Conservation (phyloP, 164 flowering plant genomes). For the Macadamia integrifolia region DNA sequence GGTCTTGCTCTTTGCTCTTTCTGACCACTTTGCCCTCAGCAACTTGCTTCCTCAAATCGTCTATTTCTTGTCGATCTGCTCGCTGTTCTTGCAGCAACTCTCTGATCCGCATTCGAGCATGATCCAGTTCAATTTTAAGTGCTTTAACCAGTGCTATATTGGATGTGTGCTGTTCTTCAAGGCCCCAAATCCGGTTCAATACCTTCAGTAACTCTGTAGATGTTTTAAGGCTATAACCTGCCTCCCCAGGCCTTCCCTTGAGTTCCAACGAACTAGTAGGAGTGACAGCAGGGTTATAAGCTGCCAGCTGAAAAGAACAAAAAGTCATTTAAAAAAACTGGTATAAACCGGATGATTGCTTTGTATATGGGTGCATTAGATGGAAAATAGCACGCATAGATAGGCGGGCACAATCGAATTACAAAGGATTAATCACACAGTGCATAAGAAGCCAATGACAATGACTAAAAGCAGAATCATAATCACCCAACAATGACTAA, state of each 20-base stretch:
- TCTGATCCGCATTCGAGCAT: slow-evolving; percentile 37
- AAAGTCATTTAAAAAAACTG: background rate
- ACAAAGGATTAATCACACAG: too few relatives aligned
- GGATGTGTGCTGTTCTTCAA: slow-evolving; percentile 76
- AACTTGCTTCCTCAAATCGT: slow-evolving; percentile 54
- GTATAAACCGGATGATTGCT: background rate
- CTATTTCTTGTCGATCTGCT: slow-evolving; percentile 43
- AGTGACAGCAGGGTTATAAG: slow-evolving; percentile 53
- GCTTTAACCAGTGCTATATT: slow-evolving; percentile 52
- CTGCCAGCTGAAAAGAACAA: slow-evolving; percentile 41
- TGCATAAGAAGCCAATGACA: too few relatives aligned
- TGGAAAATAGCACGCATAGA: background rate
- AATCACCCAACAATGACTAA: too few relatives aligned
- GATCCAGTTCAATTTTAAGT: slow-evolving; percentile 54
- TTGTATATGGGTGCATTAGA: background rate
- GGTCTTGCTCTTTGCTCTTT: slow-evolving; percentile 58
- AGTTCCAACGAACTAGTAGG: slow-evolving; percentile 53
- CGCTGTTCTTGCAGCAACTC: slow-evolving; percentile 50
- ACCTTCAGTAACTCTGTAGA: slow-evolving; percentile 75
- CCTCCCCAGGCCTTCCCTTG: slow-evolving; percentile 37
- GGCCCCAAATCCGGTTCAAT: slow-evolving; percentile 72
- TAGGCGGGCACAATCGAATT: too few relatives aligned
- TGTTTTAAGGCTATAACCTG: slow-evolving; percentile 54
- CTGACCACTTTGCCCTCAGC: slow-evolving; percentile 48
- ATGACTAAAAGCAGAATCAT: too few relatives aligned